Base-by-base conservation (phyloP, 2,329 filamentous ascomycete genomes). In the Sphaceloma murrayae region DNA sequence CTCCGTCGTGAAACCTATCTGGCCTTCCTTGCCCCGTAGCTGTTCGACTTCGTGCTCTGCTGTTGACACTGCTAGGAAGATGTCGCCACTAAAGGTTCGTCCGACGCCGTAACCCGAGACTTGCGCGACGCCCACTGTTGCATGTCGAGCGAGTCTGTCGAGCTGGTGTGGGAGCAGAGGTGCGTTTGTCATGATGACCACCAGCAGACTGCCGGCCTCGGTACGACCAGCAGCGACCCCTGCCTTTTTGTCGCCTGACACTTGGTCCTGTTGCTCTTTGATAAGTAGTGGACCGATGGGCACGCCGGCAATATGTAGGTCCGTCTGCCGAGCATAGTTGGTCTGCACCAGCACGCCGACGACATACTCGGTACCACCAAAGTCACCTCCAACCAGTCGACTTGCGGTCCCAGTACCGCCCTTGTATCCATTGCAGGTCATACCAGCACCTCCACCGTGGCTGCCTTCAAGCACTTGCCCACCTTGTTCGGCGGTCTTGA, bases 31-130 rank as follows among this genome's bases (percentile, higher is more conserved):
- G 1, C 14, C 24, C 3, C 43, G 46, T 13, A 54, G 18, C 29
- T 53, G 50, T 45, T 55, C 45, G 3, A 45, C 30, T 6, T 48
- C 49, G 22, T 49, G 31, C 10, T 52, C 48, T 2, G 66, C 77
- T 0, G 78, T 82, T 5, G 76, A 81, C 48, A 83, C 75, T 3
- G 78, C 78, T 2, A 83, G 63, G 55, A 82, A 80, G 47, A 83
- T 74, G 48, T 83, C 78, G 0, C 78, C 79, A 0, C 75, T 80
- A 8, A 67, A 68, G 50, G 80, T 81, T 32, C 69, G 66, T 5
- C 51, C 54, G 5, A 52, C 43, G 0, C 76, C 78, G 48, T 74
- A 74, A 2, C 77, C 75, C 2, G 78, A 78, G 0, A 79, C 76
- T 46, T 72, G 67, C 4, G 72, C 64, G 1, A 83, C 57, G 0